phyloP scores from a whole-genome alignment of 805 yeast species.

The Candida loeiensis region DNA sequence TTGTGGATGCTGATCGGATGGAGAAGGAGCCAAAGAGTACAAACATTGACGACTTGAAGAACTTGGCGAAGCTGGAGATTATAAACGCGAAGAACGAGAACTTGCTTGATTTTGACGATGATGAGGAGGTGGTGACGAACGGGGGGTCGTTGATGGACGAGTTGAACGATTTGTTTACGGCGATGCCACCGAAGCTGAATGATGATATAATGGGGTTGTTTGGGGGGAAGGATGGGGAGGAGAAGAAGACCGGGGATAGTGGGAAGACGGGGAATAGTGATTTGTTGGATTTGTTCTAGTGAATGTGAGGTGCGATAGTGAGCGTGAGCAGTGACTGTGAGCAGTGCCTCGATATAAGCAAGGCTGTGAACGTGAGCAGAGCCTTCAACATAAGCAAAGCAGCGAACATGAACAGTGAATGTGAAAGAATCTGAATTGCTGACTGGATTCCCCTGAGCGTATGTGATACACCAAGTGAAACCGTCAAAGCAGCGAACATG shows the following conservation, averaged over 20 bases:
- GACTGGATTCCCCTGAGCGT: no score
- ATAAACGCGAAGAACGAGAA: constrained; percentile 70
- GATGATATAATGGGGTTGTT: constrained; percentile 50
- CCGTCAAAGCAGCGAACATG: no score
- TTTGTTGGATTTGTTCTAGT: constrained; percentile 36
- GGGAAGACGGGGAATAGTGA: constrained; percentile 25
- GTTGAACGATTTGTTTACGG: constrained; percentile 63
- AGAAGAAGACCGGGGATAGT: constrained; percentile 4
- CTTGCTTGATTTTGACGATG: constrained; percentile 81
- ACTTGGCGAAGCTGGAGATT: constrained; percentile 73
- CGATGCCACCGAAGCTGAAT: constrained; percentile 11
- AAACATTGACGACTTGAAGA: constrained; percentile 68
- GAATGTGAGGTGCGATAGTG: not conserved
- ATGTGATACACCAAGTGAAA: no score
- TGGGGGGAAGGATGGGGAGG: constrained; percentile 12
- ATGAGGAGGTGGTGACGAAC: constrained; percentile 27
- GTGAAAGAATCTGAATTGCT: no score
- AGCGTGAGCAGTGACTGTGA: not conserved
- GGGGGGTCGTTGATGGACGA: constrained; percentile 57
- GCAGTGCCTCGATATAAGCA: not conserved
- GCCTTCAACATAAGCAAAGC: not conserved
- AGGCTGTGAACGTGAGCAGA: not conserved
- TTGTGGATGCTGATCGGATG: constrained; percentile 37
- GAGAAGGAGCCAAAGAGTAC: constrained; percentile 15
- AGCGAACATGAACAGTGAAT: not conserved